Base-by-base conservation (phyloP, 31 red algal genomes). In the Endocladia muricata region DNA sequence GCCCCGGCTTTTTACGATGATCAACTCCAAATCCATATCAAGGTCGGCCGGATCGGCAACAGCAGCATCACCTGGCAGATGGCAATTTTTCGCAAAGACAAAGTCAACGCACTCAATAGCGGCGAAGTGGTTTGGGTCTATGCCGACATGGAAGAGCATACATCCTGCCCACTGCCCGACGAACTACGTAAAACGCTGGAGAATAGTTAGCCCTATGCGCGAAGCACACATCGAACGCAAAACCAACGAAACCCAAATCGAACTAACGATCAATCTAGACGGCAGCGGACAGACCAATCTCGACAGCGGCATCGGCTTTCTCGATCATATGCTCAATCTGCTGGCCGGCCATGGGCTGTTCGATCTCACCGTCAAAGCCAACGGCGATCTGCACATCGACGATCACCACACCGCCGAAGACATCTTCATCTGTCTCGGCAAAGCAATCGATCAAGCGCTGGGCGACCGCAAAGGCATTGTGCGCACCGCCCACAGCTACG, bases 251-350 rank as follows among this genome's bases (percentile, higher is more conserved):
- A 74, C 70, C 8, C 4, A 57, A 4, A 29, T 74, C 9, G 21
- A 55, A 19, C 8, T 74, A 5, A 9, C 19, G 70, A n/a, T 74
- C 4, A 55, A 55, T 32, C 8, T 74, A 4, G 70, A 74, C 26
- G 70, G 70, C 41, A 29, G 26, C 4, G 70, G 70, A 34, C 25
- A 57, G 26, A 26, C 43, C n/a, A 29, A 49, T 25, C 13, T 74
- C 43, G 42, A 49, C n/a, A 74, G 9, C 4, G 70, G 70, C 4
- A 55, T 74, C 36, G 26, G 26, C 30, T 74, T 74, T 55, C 30
- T 74, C 4, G 70, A 74, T 44, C 70, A 74, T 38, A 49, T 74
- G 39, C 44, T 74, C 7, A 57, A 39, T 21, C 41, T 22, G 3
- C 55, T 74, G 6, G 25, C 43, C n/a, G 4, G 44, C 21, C 70